These are phyloP conservation scores for Chlorencoelia australis DNA, from an alignment of 2,329 filamentous ascomycete genomes.

Conservation along the genomic window DNA sequence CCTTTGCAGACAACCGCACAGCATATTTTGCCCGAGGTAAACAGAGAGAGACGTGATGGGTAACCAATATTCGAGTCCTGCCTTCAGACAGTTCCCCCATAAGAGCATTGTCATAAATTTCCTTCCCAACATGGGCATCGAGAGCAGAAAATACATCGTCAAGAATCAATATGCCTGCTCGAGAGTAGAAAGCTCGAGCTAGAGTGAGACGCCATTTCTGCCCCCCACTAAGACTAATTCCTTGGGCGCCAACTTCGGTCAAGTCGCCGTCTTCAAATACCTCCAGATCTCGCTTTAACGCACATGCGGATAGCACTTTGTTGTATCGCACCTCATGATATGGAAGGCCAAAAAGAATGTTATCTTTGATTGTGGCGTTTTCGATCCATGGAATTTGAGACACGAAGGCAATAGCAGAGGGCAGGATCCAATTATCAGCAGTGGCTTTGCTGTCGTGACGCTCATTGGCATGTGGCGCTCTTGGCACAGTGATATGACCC, in stretches of 20 bases:
- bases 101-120: conserved; percentile 67
- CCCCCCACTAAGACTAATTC: conserved; percentile 71
- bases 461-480: conserved; percentile 38
- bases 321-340: conserved; percentile 55
- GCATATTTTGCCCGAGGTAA: conserved; percentile 61
- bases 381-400: conserved; percentile 77
- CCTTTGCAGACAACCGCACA: conserved; percentile 60
- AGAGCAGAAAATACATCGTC: conserved; percentile 75
- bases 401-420: conserved; percentile 59
- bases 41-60: conserved; percentile 65
- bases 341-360: conserved; percentile 67
- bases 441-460: conserved; percentile 52
- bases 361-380: conserved; percentile 66
- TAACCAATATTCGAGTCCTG: conserved; percentile 66
- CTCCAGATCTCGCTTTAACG: conserved; percentile 61
- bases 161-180: conserved; percentile 62
- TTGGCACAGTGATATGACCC: conserved; percentile 47
- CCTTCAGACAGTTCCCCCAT: conserved; percentile 57
- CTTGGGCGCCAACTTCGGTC: conserved; percentile 73
- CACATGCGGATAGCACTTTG: conserved; percentile 60
- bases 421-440: conserved; percentile 52
- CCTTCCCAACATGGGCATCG: conserved; percentile 67
- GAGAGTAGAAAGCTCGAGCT: conserved; percentile 67
- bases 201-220: conserved; percentile 75
- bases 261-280: conserved; percentile 65